phyloP scores from a whole-genome alignment of 805 yeast species.

The Pichia deserticola region DNA sequence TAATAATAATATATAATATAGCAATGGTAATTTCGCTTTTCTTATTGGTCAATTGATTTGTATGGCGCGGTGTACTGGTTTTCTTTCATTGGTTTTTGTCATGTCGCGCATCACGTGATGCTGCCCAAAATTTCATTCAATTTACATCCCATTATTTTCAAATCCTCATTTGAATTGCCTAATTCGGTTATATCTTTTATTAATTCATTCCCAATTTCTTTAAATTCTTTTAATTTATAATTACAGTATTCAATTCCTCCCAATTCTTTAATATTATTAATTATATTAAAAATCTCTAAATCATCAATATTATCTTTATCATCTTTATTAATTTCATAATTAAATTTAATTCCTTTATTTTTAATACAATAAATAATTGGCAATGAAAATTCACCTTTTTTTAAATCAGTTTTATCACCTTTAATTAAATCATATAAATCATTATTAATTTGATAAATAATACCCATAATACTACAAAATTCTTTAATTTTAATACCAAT shows the following conservation, averaged over 20 bases:
- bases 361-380: slow-evolving; percentile 54
- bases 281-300: too few relatives aligned
- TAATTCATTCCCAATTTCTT: background rate
- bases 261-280: background rate
- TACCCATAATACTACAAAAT: slow-evolving; percentile 70
- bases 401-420: slow-evolving; percentile 71
- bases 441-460: slow-evolving; percentile 78
- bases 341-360: background rate
- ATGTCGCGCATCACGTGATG: background rate
- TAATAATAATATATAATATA: too few relatives aligned
- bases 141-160: too few relatives aligned
- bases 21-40: background rate
- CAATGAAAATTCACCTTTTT: slow-evolving; percentile 84
- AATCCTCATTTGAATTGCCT: too few relatives aligned
- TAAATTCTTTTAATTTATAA: background rate
- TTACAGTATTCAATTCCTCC: background rate
- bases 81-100: background rate
- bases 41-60: background rate
- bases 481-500: slow-evolving; percentile 30
- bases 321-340: too few relatives aligned
- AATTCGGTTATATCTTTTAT: background rate
- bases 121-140: too few relatives aligned
- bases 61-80: background rate
- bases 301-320: background rate
- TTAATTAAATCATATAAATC: slow-evolving; percentile 68